phyloP scores from a whole-genome alignment of 2,329 filamentous ascomycete species.

The Paraphoma sp. region DNA sequence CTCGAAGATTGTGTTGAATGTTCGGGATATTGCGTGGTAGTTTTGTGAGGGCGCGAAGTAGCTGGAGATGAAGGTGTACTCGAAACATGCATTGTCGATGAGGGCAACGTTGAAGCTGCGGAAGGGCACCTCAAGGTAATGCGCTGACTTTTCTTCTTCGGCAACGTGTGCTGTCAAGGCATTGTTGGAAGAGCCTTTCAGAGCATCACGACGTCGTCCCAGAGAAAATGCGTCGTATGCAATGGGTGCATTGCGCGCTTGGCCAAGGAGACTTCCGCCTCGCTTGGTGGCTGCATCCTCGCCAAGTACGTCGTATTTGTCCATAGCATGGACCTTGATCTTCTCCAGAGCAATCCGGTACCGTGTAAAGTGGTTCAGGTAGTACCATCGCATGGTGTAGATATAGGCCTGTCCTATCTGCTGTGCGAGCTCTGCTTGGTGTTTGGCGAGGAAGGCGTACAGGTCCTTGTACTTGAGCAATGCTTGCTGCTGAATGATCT shows the following conservation, averaged over 20 bases:
- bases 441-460: conserved; percentile 81
- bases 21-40: conserved; percentile 78
- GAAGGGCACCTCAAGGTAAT: conserved; percentile 90
- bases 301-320: conserved; percentile 83
- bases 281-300: conserved; percentile 76
- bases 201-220: conserved; percentile 81
- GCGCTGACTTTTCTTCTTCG: conserved; percentile 84
- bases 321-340: conserved; percentile 80
- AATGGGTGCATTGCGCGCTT: conserved; percentile 54
- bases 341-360: conserved; percentile 86
- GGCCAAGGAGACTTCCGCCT: conserved; percentile 49
- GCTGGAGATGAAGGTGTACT: conserved; percentile 90
- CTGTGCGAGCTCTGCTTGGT: conserved; percentile 82
- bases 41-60: conserved; percentile 85
- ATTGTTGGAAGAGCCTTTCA: conserved; percentile 74
- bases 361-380: conserved; percentile 85
- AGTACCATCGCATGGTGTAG: conserved; percentile 99
- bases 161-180: conserved; percentile 88
- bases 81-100: conserved; percentile 90
- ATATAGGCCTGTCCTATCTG: conserved; percentile 94
- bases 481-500: conserved; percentile 93
- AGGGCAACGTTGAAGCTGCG: conserved; percentile 94
- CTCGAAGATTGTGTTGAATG: conserved; percentile 88
- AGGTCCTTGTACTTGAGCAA: conserved; percentile 89
- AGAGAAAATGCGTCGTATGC: conserved; percentile 89